Percentiles rank a stretch among this genome's conserved stretches.
Evolutionary conservation across 805 yeast species (phyloP).

Genomic region (Candida qinlingensis): DNA sequence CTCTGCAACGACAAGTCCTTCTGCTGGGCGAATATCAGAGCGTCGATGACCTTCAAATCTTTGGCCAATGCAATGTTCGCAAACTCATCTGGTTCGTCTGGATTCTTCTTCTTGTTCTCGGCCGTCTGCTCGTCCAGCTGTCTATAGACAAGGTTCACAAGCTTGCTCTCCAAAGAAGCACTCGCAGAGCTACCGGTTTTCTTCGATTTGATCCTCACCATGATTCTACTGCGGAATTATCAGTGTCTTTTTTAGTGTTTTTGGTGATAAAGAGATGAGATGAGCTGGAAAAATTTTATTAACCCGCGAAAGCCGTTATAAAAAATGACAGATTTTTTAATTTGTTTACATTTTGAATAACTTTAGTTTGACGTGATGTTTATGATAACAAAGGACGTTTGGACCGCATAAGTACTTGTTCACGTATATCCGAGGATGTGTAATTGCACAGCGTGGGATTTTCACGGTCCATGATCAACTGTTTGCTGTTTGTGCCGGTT

Average conservation of each 20-base stretch:
- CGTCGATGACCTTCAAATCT: constrained; percentile 47
- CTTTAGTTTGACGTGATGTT: too few relatives aligned
- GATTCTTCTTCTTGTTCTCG: constrained; percentile 30
- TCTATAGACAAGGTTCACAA: constrained; percentile 48
- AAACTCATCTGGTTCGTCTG: constrained; percentile 27
- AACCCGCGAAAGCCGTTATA: not conserved
- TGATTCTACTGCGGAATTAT: constrained; percentile 5
- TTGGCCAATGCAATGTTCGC: constrained; percentile 53
- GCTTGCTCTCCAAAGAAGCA: constrained; percentile 46
- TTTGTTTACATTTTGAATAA: too few relatives aligned
- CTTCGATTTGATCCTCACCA: constrained; percentile 30
- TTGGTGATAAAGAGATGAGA: not conserved
- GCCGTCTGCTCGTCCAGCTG: constrained; percentile 57
- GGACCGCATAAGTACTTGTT: too few relatives aligned
- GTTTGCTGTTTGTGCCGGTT: too few relatives aligned
- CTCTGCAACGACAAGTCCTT: constrained; percentile 66
- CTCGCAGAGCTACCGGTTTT: constrained; percentile 21
- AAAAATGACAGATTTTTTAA: too few relatives aligned
- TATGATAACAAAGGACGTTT: too few relatives aligned
- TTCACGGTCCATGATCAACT: too few relatives aligned
- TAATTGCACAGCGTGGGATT: too few relatives aligned
- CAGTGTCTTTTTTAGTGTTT: too few relatives aligned
- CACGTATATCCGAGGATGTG: too few relatives aligned
- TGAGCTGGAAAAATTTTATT: constrained; percentile 1
- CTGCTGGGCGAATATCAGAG: constrained; percentile 52